Conservation (phyloP, 2,329 filamentous ascomycete species). For the Exophiala spinifera region DNA sequence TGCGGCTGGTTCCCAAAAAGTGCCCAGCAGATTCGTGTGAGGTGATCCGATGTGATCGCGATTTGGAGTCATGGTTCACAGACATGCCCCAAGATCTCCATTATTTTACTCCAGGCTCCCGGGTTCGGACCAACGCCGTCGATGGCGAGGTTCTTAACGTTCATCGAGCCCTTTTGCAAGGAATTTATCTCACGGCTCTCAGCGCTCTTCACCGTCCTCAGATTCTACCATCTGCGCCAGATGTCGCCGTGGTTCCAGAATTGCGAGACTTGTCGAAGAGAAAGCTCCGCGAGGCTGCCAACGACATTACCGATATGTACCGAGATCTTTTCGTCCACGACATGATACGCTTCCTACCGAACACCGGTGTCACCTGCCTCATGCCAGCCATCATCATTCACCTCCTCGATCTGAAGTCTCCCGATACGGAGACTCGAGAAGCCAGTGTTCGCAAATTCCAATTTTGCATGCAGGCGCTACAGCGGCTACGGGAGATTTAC, state of each 20-base stretch:
- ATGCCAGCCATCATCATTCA: slow-evolving; percentile 93
- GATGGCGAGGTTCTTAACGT: slow-evolving; percentile 57
- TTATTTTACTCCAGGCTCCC: slow-evolving; percentile 55
- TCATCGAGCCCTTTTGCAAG: slow-evolving; percentile 82
- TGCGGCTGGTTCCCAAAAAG: slow-evolving; percentile 91
- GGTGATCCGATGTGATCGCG: slow-evolving; percentile 73
- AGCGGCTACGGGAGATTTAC: slow-evolving; percentile 82
- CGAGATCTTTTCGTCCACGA: slow-evolving; percentile 69
- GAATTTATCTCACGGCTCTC: slow-evolving; percentile 89
- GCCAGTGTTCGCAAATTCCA: slow-evolving; percentile 77
- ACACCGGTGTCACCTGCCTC: slow-evolving; percentile 85
- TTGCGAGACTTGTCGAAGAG: slow-evolving; percentile 78
- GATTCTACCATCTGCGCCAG: slow-evolving; percentile 72
- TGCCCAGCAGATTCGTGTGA: slow-evolving; percentile 75
- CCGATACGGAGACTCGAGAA: slow-evolving; percentile 66
- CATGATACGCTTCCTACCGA: slow-evolving; percentile 77
- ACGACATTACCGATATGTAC: slow-evolving; percentile 80
- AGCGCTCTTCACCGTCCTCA: slow-evolving; percentile 89
- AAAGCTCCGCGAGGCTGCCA: slow-evolving; percentile 78
- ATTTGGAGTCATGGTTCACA: slow-evolving; percentile 73
- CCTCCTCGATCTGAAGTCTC: slow-evolving; percentile 85
- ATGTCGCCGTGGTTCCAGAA: slow-evolving; percentile 57
- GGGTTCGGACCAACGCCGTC: slow-evolving; percentile 57
- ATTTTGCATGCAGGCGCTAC: slow-evolving; percentile 89
- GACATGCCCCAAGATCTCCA: slow-evolving; percentile 69